A percentile compares a stretch with the other conserved stretches of the same genome.
Conservation (phyloP, 2,329 filamentous ascomycete species). For the Mycosphaerella sp. region DNA sequence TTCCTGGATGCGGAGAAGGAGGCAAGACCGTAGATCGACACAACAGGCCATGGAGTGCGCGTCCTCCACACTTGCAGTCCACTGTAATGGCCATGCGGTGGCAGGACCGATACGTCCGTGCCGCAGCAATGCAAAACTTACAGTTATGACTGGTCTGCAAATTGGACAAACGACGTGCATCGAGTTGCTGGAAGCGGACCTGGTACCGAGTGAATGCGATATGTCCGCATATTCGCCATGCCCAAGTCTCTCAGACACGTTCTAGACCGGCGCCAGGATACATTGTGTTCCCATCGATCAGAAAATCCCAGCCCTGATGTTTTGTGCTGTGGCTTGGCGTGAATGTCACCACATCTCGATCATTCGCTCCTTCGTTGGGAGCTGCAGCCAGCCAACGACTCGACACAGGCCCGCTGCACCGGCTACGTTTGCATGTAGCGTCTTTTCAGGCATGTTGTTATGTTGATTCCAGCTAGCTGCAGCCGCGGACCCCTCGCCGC, state of each 20-base stretch:
- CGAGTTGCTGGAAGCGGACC: not conserved
- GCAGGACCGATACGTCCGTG: not conserved
- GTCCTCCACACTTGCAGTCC: not conserved
- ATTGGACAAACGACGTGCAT: not conserved
- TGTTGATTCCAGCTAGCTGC: conserved; percentile 4
- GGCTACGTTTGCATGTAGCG: not conserved
- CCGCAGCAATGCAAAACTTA: not conserved
- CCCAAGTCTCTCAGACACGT: not conserved
- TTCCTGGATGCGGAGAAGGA: not conserved
- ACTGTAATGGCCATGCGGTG: not conserved
- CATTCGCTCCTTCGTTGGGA: too few relatives aligned
- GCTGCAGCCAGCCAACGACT: not conserved
- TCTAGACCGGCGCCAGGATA: conserved; percentile 2
- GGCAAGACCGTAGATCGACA: not conserved
- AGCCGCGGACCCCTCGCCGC: not conserved
- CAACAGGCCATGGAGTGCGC: not conserved
- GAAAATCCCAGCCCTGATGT: not conserved
- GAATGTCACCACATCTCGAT: not conserved
- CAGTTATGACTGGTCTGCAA: not conserved
- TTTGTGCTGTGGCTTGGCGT: too few relatives aligned
- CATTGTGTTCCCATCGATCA: not conserved
- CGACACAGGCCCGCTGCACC: not conserved
- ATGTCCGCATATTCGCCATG: not conserved
- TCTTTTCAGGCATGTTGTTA: not conserved
- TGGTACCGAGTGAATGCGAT: not conserved